Conservation (phyloP, 768 basidiomycete genomes). For the Chalciporus pseudorubinellus region DNA sequence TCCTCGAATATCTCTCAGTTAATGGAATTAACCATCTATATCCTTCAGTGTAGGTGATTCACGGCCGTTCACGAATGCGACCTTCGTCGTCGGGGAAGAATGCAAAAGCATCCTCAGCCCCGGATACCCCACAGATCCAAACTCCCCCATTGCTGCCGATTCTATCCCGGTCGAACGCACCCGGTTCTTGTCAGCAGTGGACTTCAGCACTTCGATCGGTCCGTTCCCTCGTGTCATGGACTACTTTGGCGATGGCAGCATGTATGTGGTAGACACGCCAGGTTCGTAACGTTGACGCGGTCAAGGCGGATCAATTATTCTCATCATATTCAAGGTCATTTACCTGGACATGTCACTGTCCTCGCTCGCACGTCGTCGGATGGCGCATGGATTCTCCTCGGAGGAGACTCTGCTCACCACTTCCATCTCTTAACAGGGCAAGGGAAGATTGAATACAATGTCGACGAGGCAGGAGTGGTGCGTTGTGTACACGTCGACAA, state of each 20-base stretch:
- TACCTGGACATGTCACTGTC: constrained; percentile 51
- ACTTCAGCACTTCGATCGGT: constrained; percentile 39
- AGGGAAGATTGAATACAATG: constrained; percentile 32
- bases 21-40: too few relatives aligned
- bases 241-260: constrained; percentile 53
- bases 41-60: constrained; percentile 38
- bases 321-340: constrained; percentile 28
- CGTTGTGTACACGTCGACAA: constrained; percentile 43
- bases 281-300: constrained; percentile 15
- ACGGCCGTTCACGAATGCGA: constrained; percentile 40
- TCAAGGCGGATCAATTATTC: too few relatives aligned
- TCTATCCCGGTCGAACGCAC: constrained; percentile 38
- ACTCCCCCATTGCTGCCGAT: constrained; percentile 28
- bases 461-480: constrained; percentile 15
- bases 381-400: constrained; percentile 53
- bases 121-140: constrained; percentile 42
- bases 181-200: constrained; percentile 31
- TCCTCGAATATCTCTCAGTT: too few relatives aligned
- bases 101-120: constrained; percentile 32
- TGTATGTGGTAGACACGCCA: constrained; percentile 53
- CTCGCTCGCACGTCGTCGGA: constrained; percentile 52
- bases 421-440: constrained; percentile 45
- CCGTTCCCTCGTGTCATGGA: constrained; percentile 49
- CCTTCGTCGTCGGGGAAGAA: constrained; percentile 45
- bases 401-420: constrained; percentile 54